phyloP scores from a whole-genome alignment of 148 eudicot genomes.

The Rhododendron mucronatum region DNA sequence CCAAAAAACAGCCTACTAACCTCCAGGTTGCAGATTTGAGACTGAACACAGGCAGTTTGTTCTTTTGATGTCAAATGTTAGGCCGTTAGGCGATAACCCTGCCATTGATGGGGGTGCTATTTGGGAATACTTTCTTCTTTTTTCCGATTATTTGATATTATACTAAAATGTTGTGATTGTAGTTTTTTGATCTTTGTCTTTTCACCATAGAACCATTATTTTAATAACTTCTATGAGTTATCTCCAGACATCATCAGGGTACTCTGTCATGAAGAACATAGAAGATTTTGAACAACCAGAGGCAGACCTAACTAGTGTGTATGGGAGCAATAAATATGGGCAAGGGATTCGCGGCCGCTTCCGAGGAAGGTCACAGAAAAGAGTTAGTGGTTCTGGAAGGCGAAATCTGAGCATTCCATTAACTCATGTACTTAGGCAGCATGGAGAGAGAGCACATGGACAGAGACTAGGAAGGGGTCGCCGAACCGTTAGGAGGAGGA shows the following conservation, averaged over 20 bases:
- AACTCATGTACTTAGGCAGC: slow-evolving; percentile 51
- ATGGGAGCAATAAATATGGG: slow-evolving; percentile 21
- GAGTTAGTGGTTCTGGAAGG: slow-evolving; percentile 29
- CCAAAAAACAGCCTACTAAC: neutral
- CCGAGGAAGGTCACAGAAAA: slow-evolving; percentile 60
- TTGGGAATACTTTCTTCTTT: neutral
- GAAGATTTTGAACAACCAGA: slow-evolving; percentile 38
- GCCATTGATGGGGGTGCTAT: neutral
- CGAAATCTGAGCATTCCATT: slow-evolving; percentile 25
- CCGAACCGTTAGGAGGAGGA: slow-evolving; percentile 49
- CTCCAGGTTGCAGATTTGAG: neutral
- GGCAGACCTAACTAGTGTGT: slow-evolving; percentile 19
- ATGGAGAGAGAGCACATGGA: slow-evolving; percentile 47
- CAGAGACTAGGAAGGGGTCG: slow-evolving; percentile 57
- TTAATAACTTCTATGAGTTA: slow-evolving; percentile 6
- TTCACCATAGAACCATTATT: neutral
- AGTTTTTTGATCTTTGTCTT: neutral
- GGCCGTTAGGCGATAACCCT: neutral
- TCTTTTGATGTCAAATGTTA: neutral
- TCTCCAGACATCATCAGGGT: slow-evolving; percentile 52
- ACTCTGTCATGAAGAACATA: slow-evolving; percentile 29
- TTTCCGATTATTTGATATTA: neutral
- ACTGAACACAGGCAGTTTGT: neutral
- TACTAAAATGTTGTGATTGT: neutral
- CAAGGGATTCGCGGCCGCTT: slow-evolving; percentile 47